Evolutionary conservation across 768 basidiomycete species (phyloP).

Genomic region (Mycena albidolilacea): DNA sequence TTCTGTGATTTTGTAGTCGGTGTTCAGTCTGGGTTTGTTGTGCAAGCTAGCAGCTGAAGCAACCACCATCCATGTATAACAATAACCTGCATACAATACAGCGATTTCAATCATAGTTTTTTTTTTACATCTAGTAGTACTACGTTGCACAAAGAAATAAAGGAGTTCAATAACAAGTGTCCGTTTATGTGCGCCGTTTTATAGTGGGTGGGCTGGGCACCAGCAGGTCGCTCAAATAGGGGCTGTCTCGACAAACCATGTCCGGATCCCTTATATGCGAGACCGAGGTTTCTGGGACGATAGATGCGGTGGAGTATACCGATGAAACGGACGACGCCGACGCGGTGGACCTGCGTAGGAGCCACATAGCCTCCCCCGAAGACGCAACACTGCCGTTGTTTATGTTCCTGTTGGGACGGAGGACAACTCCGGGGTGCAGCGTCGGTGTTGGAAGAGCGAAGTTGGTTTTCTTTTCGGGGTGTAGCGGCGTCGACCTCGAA

Average conservation of each 20-base stretch:
- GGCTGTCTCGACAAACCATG: neutral
- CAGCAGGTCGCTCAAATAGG: neutral
- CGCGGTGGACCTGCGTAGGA: slow-evolving; percentile 27
- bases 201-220: neutral
- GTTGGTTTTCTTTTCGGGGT: neutral
- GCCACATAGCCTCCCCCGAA: neutral
- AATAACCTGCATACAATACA: slow-evolving; percentile 7
- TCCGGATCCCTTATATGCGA: neutral
- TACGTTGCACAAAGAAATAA: no score
- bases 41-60: neutral
- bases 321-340: slow-evolving; percentile 23
- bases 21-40: no score
- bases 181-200: neutral
- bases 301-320: slow-evolving; percentile 25
- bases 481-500: neutral
- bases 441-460: neutral
- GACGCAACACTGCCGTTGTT: neutral
- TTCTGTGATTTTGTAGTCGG: no score
- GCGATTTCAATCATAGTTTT: neutral
- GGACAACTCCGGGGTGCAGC: neutral
- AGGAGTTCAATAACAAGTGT: neutral
- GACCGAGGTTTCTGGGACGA: neutral
- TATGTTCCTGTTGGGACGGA: neutral
- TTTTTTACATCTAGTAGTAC: no score
- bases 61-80: no score